Evolutionary conservation across 139 green algal species (phyloP).

Genomic region (Chlorella sp.): DNA sequence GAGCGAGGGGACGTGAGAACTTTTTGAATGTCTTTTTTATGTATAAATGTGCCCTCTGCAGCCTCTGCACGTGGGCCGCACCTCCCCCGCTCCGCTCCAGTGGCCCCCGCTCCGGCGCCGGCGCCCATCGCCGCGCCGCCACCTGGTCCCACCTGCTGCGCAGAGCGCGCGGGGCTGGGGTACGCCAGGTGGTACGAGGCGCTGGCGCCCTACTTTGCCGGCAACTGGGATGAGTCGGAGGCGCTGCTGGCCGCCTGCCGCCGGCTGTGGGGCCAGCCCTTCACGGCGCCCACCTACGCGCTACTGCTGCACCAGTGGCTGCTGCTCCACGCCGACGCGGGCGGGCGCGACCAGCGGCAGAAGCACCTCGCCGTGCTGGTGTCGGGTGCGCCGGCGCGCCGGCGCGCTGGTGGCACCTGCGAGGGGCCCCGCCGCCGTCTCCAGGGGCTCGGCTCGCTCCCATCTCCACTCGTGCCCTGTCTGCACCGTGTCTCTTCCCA

Average conservation of each 20-base stretch:
- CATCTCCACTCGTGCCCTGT: not conserved
- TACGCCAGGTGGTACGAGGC: constrained; percentile 62
- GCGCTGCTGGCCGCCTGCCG: constrained; percentile 70
- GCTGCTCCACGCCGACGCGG: constrained; percentile 54
- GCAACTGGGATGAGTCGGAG: constrained; percentile 44
- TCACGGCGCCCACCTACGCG: constrained; percentile 69
- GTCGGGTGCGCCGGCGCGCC: constrained; percentile 45
- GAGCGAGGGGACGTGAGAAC: not conserved
- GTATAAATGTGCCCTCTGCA: not conserved
- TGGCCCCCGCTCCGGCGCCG: not conserved
- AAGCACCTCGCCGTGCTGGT: constrained; percentile 81
- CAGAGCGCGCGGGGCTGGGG: constrained; percentile 30
- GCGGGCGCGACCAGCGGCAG: constrained; percentile 61
- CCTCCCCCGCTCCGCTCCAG: not conserved
- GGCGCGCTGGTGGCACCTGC: not conserved
- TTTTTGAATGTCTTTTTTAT: not conserved
- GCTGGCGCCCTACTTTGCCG: constrained; percentile 68
- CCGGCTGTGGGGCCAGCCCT: constrained; percentile 75
- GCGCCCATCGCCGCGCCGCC: not conserved
- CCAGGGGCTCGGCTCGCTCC: not conserved
- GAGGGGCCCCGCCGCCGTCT: not conserved
- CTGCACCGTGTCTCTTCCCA: not conserved
- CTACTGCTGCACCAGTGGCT: constrained; percentile 83
- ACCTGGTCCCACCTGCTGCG: no score
- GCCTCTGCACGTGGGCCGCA: not conserved